These are phyloP conservation scores for Rubroboletus pulcherrimus DNA, from an alignment of 768 basidiomycete genomes.

Conservation along the genomic window DNA sequence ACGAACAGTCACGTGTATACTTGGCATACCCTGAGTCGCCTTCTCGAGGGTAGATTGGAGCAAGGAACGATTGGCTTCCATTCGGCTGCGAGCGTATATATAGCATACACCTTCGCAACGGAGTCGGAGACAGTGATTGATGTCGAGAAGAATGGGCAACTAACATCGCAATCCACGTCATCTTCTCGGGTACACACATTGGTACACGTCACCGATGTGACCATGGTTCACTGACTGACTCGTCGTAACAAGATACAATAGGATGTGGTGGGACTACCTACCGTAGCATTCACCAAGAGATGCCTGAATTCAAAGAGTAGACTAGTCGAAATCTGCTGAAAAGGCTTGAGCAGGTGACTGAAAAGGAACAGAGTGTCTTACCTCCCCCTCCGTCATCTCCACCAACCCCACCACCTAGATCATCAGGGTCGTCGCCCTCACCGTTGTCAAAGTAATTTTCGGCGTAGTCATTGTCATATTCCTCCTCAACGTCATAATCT, in stretches of 20 bases:
- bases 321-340: constrained; percentile 28
- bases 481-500: constrained; percentile 86
- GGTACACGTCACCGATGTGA: background rate
- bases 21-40: constrained; percentile 6
- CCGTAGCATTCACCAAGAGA: background rate
- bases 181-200: background rate
- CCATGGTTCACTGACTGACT: background rate
- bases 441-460: constrained; percentile 92
- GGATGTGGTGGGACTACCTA: background rate
- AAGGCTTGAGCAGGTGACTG: background rate
- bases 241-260: background rate
- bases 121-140: background rate
- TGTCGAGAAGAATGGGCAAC: background rate
- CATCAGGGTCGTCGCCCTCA: constrained; percentile 76
- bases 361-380: constrained; percentile 1
- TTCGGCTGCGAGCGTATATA: background rate
- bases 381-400: constrained; percentile 65
- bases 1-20: constrained; percentile 18
- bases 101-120: background rate
- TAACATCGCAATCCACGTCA: background rate
- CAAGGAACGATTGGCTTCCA: background rate
- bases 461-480: constrained; percentile 88
- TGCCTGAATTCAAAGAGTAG: background rate
- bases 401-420: constrained; percentile 67
- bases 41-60: background rate